Evolutionary conservation across 768 basidiomycete species (phyloP), one percentile per base, ranked within the genome.

Genomic region (Lepiota brunneoincarnata): DNA sequence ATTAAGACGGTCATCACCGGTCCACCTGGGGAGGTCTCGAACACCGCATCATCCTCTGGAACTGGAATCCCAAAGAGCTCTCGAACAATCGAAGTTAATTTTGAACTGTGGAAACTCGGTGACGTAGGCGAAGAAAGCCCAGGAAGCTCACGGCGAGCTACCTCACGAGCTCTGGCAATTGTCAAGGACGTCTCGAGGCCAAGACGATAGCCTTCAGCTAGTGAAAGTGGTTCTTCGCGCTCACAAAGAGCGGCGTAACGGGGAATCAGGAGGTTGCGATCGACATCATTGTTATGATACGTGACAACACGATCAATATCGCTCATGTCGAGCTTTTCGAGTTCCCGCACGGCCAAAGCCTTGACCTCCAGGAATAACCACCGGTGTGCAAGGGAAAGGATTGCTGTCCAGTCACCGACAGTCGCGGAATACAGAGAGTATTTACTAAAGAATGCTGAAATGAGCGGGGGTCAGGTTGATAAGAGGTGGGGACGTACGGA

Each of bases 321-420:
- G 0, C 69, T 65, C 36, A 86, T 72, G 0, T 65, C 21, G 31
- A 64, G 61, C 51, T 67, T 71, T 51, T 82, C 78, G 0, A 87
- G 71, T 49, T 87, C 80, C 0, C 81, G 77, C 0, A 85, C 67
- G 0, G 84, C 83, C 73, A 81, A 44, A 55, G 61, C 35, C 70
- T 76, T 76, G 6, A 86, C 75, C 40, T 81, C 75, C 0, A 57
- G 58, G 55, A 89, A 88, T 0, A 59, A 39, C 86, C 85, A 90
- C 3, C 69, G 61, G 15, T 79, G 69, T 0, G 86, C 72, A 0
- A 89, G 78, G 1, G 61, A 64, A 0, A 89, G 65, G 40, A 90
- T 80, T 0, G 66, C 68, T 0, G 68, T 64, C 88, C 88, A 90
- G 7, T 78, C 77, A 0, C 73, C 69, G 0, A 77, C 67, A 0